Base-by-base conservation (phyloP, 805 yeast species). In the Metschnikowia koreensis region DNA sequence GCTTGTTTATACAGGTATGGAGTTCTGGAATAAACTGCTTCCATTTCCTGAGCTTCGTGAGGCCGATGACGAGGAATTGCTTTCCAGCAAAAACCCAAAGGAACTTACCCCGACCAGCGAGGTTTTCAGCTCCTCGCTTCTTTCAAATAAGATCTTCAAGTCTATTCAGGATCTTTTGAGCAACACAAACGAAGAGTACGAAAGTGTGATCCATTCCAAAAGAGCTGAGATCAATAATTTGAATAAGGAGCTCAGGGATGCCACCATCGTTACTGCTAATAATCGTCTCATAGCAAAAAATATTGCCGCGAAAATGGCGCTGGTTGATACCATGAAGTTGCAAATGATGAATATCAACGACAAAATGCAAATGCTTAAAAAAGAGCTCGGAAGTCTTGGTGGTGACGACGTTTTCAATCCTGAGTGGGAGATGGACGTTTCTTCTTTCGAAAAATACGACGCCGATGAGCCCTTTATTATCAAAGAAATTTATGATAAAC, bases 391-490 rank as follows among this genome's bases (percentile, higher is more conserved):
- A 10, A 40, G 46, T 38, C 37, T 58, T 7, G 51, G 81, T 13
- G 61, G 59, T 26, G 61, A 52, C 6, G 58, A 50, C 6, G 36
- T 45, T 16, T 45, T 42, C 29, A 38, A 44, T 22, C 57, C 49
- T 13, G 61, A 87, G 15, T 81, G 81, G 55, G 81, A 81, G 37
- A 87, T 89, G 0, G 82, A 86, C 26, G 69, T 71, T 11, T 86
- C 81, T 46, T 92, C 87, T 56, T 84, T 85, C 53, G 69, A 70
- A 17, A 73, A 76, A 79, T 86, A 83, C 60, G 93, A 87, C 67
- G 93, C 96, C 0, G 97, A 92, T 68, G 93, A 89, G 63, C 97
- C 97, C n/a, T 93, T 89, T 68, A 78, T 87, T 45, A 80, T 89
- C 10, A 75, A 80, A 62, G 75, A 81, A 7, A 74, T 88, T 12